phyloP scores from a whole-genome alignment of 2,329 filamentous ascomycete genomes.

The Beauveria pseudobassiana region DNA sequence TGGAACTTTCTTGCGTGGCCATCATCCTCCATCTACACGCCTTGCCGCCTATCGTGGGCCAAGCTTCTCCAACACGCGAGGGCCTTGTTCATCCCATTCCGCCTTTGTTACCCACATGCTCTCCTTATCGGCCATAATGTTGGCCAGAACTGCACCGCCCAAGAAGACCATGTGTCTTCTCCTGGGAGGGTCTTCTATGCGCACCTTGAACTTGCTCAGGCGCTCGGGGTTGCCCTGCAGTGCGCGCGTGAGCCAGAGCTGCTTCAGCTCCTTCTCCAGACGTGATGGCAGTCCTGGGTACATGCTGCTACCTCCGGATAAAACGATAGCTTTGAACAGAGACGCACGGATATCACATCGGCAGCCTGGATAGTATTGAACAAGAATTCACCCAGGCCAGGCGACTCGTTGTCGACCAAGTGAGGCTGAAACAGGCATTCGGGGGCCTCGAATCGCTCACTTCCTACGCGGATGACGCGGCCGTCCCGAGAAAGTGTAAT shows the following conservation, averaged over 20 bases:
- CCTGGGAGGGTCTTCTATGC: constrained; percentile 95
- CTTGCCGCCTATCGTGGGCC: constrained; percentile 61
- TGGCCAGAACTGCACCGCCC: constrained; percentile 90
- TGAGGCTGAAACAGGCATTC: constrained; percentile 99
- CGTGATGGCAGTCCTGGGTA: constrained; percentile 92
- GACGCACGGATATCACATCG: constrained; percentile 88
- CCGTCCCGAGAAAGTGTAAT: constrained; percentile 96
- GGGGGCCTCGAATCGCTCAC: constrained; percentile 94
- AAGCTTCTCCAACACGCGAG: constrained; percentile 80
- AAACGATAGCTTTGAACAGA: constrained; percentile 93
- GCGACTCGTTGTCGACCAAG: constrained; percentile 93
- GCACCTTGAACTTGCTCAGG: constrained; percentile 97
- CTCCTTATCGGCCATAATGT: constrained; percentile 98
- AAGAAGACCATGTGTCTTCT: constrained; percentile 99
- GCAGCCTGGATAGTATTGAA: constrained; percentile 98
- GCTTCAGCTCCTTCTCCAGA: constrained; percentile 97
- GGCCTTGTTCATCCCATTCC: constrained; percentile 93
- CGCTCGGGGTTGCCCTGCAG: constrained; percentile 87
- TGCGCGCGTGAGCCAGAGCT: constrained; percentile 92
- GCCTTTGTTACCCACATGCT: constrained; percentile 98
- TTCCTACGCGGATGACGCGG: constrained; percentile 90
- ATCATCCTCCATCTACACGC: background rate
- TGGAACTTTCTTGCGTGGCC: background rate
- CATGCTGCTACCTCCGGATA: constrained; percentile 97
- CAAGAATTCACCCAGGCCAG: constrained; percentile 90